Percentiles rank a stretch among this genome's conserved stretches.
Evolutionary conservation across 176 grass and related monocot species (phyloP).

Genomic region (Paspalum vaginatum): DNA sequence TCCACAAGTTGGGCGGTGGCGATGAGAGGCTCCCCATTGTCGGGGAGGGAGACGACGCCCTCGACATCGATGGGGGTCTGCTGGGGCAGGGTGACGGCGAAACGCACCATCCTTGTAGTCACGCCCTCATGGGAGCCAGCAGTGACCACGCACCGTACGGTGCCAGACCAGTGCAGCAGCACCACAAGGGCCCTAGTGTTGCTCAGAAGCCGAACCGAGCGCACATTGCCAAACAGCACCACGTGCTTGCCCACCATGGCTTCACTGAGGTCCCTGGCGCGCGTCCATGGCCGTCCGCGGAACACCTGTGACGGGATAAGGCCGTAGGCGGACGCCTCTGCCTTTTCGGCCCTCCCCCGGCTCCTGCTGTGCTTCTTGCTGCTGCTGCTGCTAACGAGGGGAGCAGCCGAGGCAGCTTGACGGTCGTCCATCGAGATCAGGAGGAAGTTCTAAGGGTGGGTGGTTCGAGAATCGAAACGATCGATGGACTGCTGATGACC

Average conservation of each 20-base stretch:
- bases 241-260: not conserved
- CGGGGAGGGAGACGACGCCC: not conserved
- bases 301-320: not conserved
- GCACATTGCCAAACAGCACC: not conserved
- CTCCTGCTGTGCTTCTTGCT: constrained; percentile 16
- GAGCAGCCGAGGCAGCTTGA: no score
- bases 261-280: not conserved
- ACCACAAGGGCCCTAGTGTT: not conserved
- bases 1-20: not conserved
- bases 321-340: not conserved
- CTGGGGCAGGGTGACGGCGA: not conserved
- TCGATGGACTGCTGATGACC: no score
- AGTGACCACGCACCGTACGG: not conserved
- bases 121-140: not conserved
- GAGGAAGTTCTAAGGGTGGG: no score
- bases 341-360: not conserved
- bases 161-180: not conserved
- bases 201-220: not conserved
- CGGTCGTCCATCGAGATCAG: no score
- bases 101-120: constrained; percentile 30
- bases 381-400: no score
- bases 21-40: not conserved
- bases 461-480: no score
- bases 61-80: not conserved
- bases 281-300: not conserved